Evolutionary conservation across 208 protist species (phyloP), one percentile per base, ranked within the genome.

Genomic region (Leishmania gerbilli): DNA sequence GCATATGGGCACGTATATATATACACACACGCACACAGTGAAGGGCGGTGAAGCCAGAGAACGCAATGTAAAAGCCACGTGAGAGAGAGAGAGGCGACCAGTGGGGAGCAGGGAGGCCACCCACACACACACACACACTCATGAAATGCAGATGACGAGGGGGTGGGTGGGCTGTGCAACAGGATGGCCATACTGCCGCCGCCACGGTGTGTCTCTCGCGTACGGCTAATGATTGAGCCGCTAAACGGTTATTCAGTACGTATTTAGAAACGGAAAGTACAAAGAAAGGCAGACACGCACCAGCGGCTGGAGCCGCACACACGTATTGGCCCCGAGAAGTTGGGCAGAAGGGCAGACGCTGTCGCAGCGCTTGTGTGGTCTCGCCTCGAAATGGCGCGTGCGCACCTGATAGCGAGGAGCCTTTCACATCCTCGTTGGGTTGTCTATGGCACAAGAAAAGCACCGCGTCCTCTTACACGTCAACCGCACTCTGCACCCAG

Each of bases 301-400:
- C 45, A 27, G 40, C 7, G 24, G 19, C 40, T 45, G 19, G 19
- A 72, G 4, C 19, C 24, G 24, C 4, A 1, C 19, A 9, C 45
- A 27, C 42, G 5, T 76, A 74, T 79, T 34, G 67, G 21, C 58
- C 27, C 19, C 6, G 45, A 47, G n/a, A 4, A 34, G 9, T 56
- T 65, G 31, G 37, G 64, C 37, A n/a, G 27, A 82, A 13, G n/a
- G 19, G 19, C 31, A 37, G 17, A 9, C 55, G 34, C 27, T 24
- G 72, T 47, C 40, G 88, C 88, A 56, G 86, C 86, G 24, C 81
- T 47, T 47, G 42, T 42, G 42, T 42, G 42, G 42, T 42, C 4
- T 42, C 42, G 5, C 42, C 42, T 42, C 42, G 42, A 42, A 42
- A 42, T 8, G 42, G 42, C 42, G 42, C 5, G 42, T 42, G 42